Evolutionary conservation across 2,329 filamentous ascomycete species (phyloP).

Genomic region (Karstenula rhodostoma): DNA sequence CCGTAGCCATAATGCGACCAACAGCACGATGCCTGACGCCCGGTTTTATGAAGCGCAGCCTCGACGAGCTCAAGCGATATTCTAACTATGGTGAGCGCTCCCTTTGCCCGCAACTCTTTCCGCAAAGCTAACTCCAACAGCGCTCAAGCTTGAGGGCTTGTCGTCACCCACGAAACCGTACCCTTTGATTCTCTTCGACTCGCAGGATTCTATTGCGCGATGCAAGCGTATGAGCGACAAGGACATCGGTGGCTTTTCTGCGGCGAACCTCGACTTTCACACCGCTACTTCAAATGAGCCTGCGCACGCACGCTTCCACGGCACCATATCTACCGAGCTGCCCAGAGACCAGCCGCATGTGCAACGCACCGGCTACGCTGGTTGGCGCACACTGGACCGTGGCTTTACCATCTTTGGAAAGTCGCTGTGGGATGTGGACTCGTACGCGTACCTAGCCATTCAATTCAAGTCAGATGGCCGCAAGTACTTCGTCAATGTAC

Average conservation of each 20-base stretch:
- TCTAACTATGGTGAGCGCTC: constrained; percentile 59
- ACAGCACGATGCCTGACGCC: constrained; percentile 47
- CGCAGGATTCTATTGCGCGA: constrained; percentile 51
- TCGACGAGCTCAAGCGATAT: constrained; percentile 66
- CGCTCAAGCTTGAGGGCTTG: constrained; percentile 73
- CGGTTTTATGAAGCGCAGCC: constrained; percentile 65
- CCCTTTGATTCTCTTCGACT: constrained; percentile 70
- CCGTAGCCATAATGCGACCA: constrained; percentile 43
- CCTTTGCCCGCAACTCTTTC: constrained; percentile 27
- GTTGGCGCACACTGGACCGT: constrained; percentile 83
- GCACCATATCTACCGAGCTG: constrained; percentile 84
- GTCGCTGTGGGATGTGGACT: constrained; percentile 86
- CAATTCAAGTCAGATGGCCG: constrained; percentile 90
- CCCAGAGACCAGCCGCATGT: constrained; percentile 77
- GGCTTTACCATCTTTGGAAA: constrained; percentile 84
- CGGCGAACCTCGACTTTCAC: constrained; percentile 73
- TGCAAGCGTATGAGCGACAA: constrained; percentile 85
- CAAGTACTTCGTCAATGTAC: constrained; percentile 93
- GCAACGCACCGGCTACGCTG: constrained; percentile 84
- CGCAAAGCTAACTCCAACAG: constrained; percentile 56
- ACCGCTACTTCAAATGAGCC: constrained; percentile 57
- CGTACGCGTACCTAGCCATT: constrained; percentile 85
- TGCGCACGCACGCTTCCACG: constrained; percentile 82
- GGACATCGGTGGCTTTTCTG: constrained; percentile 87
- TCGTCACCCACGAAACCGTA: constrained; percentile 70